phyloP scores from a whole-genome alignment of 2,329 filamentous ascomycete genomes.

The Penicillium sp. region DNA sequence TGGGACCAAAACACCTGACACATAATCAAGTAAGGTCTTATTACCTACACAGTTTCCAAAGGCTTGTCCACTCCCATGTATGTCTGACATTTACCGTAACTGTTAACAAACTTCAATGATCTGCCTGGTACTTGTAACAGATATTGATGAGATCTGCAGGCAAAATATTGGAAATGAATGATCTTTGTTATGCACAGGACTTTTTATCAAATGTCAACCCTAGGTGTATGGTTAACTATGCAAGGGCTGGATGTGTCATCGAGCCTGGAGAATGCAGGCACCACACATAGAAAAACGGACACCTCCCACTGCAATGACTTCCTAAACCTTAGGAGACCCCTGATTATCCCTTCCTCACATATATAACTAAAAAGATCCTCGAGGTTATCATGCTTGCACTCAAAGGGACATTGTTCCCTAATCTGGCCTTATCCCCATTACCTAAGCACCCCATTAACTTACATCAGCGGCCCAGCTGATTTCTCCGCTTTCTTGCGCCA shows the following conservation, averaged over 20 bases:
- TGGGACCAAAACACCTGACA: not conserved
- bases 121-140: too few relatives aligned
- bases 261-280: not conserved
- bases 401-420: not conserved
- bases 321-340: not conserved
- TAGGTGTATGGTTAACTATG: not conserved
- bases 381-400: not conserved
- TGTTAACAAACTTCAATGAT: too few relatives aligned
- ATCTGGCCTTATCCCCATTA: not conserved
- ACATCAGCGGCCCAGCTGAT: slow-evolving; percentile 5
- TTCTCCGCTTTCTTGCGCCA: slow-evolving; percentile 11
- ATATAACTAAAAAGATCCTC: not conserved
- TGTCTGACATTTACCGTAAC: too few relatives aligned
- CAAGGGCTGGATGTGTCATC: not conserved
- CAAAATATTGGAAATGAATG: too few relatives aligned
- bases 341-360: not conserved
- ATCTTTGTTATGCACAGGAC: not conserved
- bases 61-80: too few relatives aligned
- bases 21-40: not conserved
- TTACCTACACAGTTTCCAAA: too few relatives aligned
- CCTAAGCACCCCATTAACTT: not conserved
- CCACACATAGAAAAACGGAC: not conserved
- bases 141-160: too few relatives aligned
- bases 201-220: not conserved
- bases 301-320: not conserved